Evolutionary conservation across 1,284 basidiomycete genomes (phyloP), one percentile per base, ranked within the genome.

Genomic region (Coniferiporia sulphurascens): DNA sequence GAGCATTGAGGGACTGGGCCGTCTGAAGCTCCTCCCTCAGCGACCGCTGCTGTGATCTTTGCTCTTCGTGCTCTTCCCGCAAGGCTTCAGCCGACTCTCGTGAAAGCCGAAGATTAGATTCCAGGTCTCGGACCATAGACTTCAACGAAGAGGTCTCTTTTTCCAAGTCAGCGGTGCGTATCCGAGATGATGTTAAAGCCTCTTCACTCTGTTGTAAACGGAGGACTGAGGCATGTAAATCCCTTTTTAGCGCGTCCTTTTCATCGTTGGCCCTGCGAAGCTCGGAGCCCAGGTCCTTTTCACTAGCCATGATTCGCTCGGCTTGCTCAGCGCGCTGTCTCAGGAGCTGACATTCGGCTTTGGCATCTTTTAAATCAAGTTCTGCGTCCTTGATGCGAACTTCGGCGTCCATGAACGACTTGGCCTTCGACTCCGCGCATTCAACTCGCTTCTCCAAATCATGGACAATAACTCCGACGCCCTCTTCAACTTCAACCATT

Each of bases 401-500:
- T 56, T 67, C 68, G 60, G 73, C 62, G 56, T 69, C 72, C 12
- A 69, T 62, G 36, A 66, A 70, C 57, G 77, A 73, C 0, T 65
- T 55, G 1, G 52, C 50, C 32, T 55, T 62, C 59, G 76, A 72
- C 57, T 80, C 74, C 0, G 72, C 72, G 1, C 72, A 67, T 49
- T 74, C 74, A 3, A 83, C 65, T 62, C 80, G 83, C 63, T 69
- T 67, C 70, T 90, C 87, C 56, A 91, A 70, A 55, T 84, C 82
- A n/a, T 73, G 72, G 27, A 91, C 76, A 59, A 91, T 86, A 4
- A 71, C 78, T 45, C 81, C 79, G 21, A 89, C 86, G 7, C 85
- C 86, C 53, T 74, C 74, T 69, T 89, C 84, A 13, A 89, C 83
- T 60, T 89, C 87, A 6, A 65, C 65, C 83, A 90, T 87, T 54